Percentiles rank a stretch among this genome's conserved stretches.
These are phyloP conservation scores for Crithidia fasciculata DNA, from an alignment of 208 protist species.

Conservation along the genomic window DNA sequence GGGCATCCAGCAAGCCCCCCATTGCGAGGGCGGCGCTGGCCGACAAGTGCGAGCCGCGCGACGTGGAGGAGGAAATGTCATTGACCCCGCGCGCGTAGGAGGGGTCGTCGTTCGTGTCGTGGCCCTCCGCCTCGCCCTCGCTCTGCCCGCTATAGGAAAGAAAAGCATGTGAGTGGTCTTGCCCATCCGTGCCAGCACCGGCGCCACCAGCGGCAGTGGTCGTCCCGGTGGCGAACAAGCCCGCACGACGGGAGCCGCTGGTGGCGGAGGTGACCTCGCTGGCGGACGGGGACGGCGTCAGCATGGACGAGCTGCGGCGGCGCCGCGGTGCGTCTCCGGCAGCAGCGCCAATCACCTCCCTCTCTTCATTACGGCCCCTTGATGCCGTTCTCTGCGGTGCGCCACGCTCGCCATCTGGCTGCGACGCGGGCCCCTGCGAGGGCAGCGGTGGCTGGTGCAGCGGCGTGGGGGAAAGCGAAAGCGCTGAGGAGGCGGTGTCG, in stretches of 20 bases:
- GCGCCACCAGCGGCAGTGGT: background rate
- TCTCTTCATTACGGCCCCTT: background rate
- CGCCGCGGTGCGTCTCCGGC: background rate
- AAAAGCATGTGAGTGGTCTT: background rate
- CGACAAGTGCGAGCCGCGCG: background rate
- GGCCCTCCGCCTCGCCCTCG: background rate
- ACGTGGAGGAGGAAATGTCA: constrained; percentile 27
- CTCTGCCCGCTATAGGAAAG: background rate
- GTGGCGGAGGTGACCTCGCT: background rate
- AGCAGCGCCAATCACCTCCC: background rate
- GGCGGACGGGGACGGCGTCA: constrained; percentile 14
- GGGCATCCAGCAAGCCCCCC: constrained; percentile 4
- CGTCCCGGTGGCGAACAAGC: too few species aligned
- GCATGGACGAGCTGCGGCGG: constrained; percentile 5
- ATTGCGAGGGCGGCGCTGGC: background rate
- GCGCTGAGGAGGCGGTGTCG: background rate
- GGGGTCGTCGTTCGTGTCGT: constrained; percentile 1
- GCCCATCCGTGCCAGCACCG: background rate
- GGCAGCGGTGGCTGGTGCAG: background rate
- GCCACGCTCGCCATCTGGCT: background rate
- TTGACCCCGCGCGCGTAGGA: constrained; percentile 35
- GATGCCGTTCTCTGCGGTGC: background rate
- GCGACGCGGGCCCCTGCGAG: too few species aligned
- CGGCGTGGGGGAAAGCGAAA: background rate
- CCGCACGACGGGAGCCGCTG: too few species aligned